Evolutionary conservation across 768 basidiomycete genomes (phyloP).

Genomic region (Tylopilus felleus): DNA sequence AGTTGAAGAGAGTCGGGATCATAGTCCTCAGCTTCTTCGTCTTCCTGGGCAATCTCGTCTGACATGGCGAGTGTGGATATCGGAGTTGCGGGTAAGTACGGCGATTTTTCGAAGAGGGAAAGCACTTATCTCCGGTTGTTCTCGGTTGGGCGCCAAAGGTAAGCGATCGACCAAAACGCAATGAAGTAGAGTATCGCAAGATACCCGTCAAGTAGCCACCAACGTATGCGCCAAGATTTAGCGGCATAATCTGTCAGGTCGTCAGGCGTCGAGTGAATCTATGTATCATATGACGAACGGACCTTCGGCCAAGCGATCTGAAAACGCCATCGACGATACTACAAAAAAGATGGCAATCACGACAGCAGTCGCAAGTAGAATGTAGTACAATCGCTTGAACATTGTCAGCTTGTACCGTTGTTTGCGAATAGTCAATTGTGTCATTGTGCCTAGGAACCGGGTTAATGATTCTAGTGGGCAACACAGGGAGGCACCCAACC

Average conservation of each 20-base stretch:
- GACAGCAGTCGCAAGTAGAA: conserved; percentile 77
- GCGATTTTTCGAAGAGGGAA: background rate
- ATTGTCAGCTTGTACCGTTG: conserved; percentile 83
- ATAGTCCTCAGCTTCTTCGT: conserved; percentile 91
- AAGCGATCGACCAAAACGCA: conserved; percentile 78
- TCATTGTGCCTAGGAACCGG: conserved; percentile 67
- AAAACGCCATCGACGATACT: conserved; percentile 87
- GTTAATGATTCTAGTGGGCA: background rate
- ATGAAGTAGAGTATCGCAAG: conserved; percentile 83
- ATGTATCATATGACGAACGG: conserved; percentile 11
- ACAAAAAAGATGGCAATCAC: conserved; percentile 89
- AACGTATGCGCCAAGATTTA: conserved; percentile 83
- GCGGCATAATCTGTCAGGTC: conserved; percentile 77
- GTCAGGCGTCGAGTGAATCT: background rate
- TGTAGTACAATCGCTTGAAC: conserved; percentile 84
- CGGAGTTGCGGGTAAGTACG: conserved; percentile 25
- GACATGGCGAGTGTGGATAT: conserved; percentile 84
- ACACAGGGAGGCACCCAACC: conserved; percentile 43
- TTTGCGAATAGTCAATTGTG: conserved; percentile 80
- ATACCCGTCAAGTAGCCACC: conserved; percentile 98
- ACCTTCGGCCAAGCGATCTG: conserved; percentile 90
- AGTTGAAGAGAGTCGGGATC: conserved; percentile 74
- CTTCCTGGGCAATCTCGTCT: conserved; percentile 93
- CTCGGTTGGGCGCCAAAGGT: conserved; percentile 90
- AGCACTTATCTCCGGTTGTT: conserved; percentile 79